These are phyloP conservation scores for Suhomyces guaymorum DNA, from an alignment of 1,139 yeast genomes.

Conservation along the genomic window DNA sequence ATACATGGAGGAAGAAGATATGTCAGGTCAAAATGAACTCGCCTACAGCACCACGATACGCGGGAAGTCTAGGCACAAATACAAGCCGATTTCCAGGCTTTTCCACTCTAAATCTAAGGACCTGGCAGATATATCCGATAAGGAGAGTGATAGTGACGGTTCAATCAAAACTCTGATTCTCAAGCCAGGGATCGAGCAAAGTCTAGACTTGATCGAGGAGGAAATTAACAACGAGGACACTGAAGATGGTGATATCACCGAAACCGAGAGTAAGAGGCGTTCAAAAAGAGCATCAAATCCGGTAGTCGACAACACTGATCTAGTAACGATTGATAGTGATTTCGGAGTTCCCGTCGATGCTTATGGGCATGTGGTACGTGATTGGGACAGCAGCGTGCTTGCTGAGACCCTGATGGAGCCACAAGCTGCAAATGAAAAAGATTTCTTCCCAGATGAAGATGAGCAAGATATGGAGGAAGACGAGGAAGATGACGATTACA, in stretches of 20 bases:
- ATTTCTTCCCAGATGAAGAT: constrained; percentile 16
- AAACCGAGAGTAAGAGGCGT: constrained; percentile 13
- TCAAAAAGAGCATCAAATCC: constrained; percentile 3
- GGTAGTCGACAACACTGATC: constrained; percentile 18
- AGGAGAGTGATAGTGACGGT: constrained; percentile 25
- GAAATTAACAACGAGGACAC: constrained; percentile 15
- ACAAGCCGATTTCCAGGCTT: constrained; percentile 20
- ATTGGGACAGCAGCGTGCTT: constrained; percentile 10
- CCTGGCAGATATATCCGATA: constrained; percentile 2
- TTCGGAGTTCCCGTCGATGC: constrained; percentile 32
- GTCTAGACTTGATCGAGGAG: constrained; percentile 24
- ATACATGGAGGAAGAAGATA: neutral
- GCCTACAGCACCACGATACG: constrained; percentile 17
- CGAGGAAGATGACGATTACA: constrained; percentile 13
- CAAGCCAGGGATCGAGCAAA: constrained; percentile 13
- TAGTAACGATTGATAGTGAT: constrained; percentile 35
- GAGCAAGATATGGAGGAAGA: constrained; percentile 5
- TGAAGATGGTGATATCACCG: constrained; percentile 19
- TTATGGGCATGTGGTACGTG: constrained; percentile 21
- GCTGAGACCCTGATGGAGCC: neutral
- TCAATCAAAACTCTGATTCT: constrained; percentile 17
- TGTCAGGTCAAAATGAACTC: neutral
- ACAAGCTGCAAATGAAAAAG: constrained; percentile 5
- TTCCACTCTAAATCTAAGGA: constrained; percentile 18
- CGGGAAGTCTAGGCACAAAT: constrained; percentile 12